Evolutionary conservation across 2,329 filamentous ascomycete species (phyloP), one percentile per base, ranked within the genome.

Genomic region (Alternaria alternata): DNA sequence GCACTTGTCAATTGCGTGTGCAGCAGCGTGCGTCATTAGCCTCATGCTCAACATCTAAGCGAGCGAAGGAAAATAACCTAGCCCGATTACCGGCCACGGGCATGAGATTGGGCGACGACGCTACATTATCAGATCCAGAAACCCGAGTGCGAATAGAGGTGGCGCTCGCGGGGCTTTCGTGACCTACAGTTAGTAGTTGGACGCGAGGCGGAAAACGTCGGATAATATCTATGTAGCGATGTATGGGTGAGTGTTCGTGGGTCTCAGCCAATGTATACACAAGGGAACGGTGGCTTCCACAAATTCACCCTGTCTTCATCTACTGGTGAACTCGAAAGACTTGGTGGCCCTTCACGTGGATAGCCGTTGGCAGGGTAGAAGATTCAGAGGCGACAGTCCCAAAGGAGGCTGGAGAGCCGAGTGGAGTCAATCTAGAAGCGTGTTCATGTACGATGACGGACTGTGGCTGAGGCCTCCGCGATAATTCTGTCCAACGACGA

Each of bases 11-110:
- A 58, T 62, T 49, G 66, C 56, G 61, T 62, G 61, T 67, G 68
- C 69, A 72, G 69, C 64, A 66, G 63, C 66, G 68, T 69, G 69
- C 69, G 62, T 68, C 64, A 39, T 68, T 71, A 71, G 69, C 67
- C 54, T 68, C 63, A 61, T 66, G 55, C 57, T 47, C 38, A 60
- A 65, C 43, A 52, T 54, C 41, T 72, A 72, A 69, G 69, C 68
- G 68, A 72, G 67, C 41, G 42, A 59, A 55, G 63, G 62, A 46
- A 67, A 62, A 55, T 52, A 60, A 59, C 55, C 61, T 66, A 63
- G 64, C 61, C 67, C 60, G 63, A 68, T 48, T 53, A 65, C 57
- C 63, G 57, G 62, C 65, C 65, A 57, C 64, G 54, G 18, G 55
- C 55, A 64, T 57, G 32, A 54, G 36, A 52, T 30, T 46, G 52